Conservation (phyloP, 1,284 basidiomycete species). For the Leccinum subspadiceum region DNA sequence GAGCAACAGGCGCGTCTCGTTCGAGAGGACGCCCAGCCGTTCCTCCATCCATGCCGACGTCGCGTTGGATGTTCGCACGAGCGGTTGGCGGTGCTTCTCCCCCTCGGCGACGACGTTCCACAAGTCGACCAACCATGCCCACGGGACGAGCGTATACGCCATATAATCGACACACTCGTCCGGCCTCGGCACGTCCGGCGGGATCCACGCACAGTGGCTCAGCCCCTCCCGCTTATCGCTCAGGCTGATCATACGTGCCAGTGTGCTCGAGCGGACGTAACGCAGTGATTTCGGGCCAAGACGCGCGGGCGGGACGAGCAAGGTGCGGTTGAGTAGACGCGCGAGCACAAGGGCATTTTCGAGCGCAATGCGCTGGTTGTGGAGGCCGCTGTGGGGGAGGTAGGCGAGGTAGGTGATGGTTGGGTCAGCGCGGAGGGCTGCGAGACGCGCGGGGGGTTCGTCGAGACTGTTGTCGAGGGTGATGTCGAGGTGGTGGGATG, state of each 20-base stretch:
- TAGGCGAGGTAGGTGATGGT: constrained; percentile 55
- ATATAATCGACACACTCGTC: constrained; percentile 59
- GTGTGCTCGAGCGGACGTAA: constrained; percentile 60
- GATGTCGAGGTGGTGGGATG: constrained; percentile 11
- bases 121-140: constrained; percentile 67
- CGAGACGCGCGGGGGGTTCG: constrained; percentile 14
- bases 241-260: constrained; percentile 47
- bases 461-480: constrained; percentile 22
- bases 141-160: constrained; percentile 61
- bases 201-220: constrained; percentile 45
- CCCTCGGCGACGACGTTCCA: constrained; percentile 14
- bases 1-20: constrained; percentile 47
- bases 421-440: constrained; percentile 16
- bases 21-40: constrained; percentile 37
- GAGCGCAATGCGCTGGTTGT: constrained; percentile 81
- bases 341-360: constrained; percentile 77
- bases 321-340: constrained; percentile 66
- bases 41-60: constrained; percentile 48
- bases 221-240: constrained; percentile 51
- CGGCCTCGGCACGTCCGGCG: constrained; percentile 35
- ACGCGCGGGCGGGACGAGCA: constrained; percentile 70
- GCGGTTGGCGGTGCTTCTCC: constrained; percentile 31
- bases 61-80: constrained; percentile 49
- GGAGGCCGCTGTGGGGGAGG: constrained; percentile 77
- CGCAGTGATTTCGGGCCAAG: constrained; percentile 61